Conservation (phyloP, 306 rosid genomes). For the Hylodesmum podocarpum region DNA sequence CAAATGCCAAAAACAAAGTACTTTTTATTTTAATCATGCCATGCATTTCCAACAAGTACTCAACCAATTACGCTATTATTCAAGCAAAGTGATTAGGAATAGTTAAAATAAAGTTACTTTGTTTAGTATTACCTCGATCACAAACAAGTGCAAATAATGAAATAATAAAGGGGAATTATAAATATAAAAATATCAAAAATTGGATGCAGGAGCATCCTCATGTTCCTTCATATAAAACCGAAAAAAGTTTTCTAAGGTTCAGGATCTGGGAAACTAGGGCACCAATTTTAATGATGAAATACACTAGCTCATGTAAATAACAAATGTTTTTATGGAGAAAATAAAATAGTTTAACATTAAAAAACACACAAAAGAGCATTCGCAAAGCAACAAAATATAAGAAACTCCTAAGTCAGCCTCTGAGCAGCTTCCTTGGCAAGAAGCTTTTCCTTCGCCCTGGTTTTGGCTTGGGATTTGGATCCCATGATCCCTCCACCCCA, state of each 20-base stretch:
- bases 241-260: background rate
- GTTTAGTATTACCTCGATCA: no score
- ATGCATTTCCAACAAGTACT: no score
- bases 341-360: background rate
- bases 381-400: background rate
- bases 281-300: background rate
- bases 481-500: conserved; percentile 96
- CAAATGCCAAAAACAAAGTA: no score
- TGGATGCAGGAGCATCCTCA: background rate
- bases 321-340: background rate
- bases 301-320: conserved; percentile 2
- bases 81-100: no score
- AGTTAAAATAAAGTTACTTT: no score
- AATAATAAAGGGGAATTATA: background rate
- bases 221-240: background rate
- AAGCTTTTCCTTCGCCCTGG: conserved; percentile 69
- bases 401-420: conserved; percentile 51
- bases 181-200: background rate
- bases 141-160: no score
- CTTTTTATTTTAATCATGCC: no score
- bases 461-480: conserved; percentile 82
- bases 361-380: background rate
- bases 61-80: no score
- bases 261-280: background rate
- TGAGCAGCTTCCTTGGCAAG: conserved; percentile 85